Conservation (phyloP, 2,329 filamentous ascomycete genomes). For the Stachybotrys chartarum region DNA sequence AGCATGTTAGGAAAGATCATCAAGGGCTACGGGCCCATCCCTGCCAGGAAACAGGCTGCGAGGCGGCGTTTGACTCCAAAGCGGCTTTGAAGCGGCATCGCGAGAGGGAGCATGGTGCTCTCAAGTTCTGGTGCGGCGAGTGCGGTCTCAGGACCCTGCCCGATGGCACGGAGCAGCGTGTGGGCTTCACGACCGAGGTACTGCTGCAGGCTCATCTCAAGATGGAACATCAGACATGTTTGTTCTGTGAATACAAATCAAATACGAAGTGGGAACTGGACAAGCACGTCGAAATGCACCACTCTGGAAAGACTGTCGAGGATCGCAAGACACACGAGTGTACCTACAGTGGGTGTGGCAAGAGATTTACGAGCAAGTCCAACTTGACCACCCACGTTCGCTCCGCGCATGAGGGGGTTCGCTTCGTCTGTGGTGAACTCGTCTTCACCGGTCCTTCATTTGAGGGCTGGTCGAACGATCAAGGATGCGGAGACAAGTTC, state of each 20-base stretch:
- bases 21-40: constrained; percentile 62
- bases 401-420: constrained; percentile 66
- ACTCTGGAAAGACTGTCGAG: constrained; percentile 55
- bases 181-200: constrained; percentile 64
- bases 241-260: constrained; percentile 65
- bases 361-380: constrained; percentile 74
- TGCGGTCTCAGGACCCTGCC: constrained; percentile 44
- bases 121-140: constrained; percentile 69
- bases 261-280: constrained; percentile 61
- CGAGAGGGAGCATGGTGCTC: constrained; percentile 60
- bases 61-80: constrained; percentile 65
- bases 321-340: constrained; percentile 63
- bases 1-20: constrained; percentile 74
- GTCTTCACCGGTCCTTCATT: constrained; percentile 53
- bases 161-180: constrained; percentile 30
- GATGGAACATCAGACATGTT: constrained; percentile 66
- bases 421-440: constrained; percentile 71
- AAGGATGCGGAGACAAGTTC: constrained; percentile 70
- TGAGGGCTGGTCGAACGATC: constrained; percentile 53
- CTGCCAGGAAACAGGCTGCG: constrained; percentile 58
- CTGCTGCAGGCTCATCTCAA: constrained; percentile 69
- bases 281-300: constrained; percentile 70
- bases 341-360: constrained; percentile 59
- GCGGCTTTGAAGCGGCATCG: constrained; percentile 66
- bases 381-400: constrained; percentile 77